A percentile compares a stretch with the other conserved stretches of the same genome.
These are phyloP conservation scores for Podila epicladia DNA, from an alignment of 192 early-diverging fungal genomes.

Conservation along the genomic window DNA sequence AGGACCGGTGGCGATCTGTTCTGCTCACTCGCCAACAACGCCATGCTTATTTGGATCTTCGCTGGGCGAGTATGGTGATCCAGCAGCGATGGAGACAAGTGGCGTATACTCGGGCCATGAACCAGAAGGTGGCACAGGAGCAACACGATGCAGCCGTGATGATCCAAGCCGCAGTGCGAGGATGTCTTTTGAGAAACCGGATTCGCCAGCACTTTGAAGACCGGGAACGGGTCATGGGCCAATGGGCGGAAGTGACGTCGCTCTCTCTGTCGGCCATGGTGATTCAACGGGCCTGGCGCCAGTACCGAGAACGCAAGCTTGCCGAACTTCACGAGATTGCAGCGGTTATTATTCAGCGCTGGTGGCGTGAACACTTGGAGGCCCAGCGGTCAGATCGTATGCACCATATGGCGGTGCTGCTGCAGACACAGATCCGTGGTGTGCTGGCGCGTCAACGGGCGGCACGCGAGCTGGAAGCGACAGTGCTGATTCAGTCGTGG, in stretches of 20 bases:
- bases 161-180: slow-evolving; percentile 39
- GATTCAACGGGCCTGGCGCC: slow-evolving; percentile 41
- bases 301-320: slow-evolving; percentile 6
- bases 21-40: slow-evolving; percentile 15
- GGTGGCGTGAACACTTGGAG: slow-evolving; percentile 29
- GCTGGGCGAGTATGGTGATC: slow-evolving; percentile 19
- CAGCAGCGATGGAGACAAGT: slow-evolving; percentile 41
- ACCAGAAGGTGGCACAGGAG: background rate
- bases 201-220: slow-evolving; percentile 28
- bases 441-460: slow-evolving; percentile 26
- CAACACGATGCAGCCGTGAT: slow-evolving; percentile 19
- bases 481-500: slow-evolving; percentile 47
- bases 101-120: slow-evolving; percentile 2
- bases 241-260: slow-evolving; percentile 29
- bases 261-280: slow-evolving; percentile 23
- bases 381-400: slow-evolving; percentile 1
- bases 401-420: slow-evolving; percentile 2
- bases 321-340: slow-evolving; percentile 11
- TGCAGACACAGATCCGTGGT: slow-evolving; percentile 48
- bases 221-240: slow-evolving; percentile 16
- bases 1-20: slow-evolving; percentile 25
- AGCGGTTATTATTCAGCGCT: slow-evolving; percentile 29
- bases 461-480: slow-evolving; percentile 8
- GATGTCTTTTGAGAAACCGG: slow-evolving; percentile 22
- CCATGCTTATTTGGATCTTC: slow-evolving; percentile 22